Evolutionary conservation across 805 yeast genomes (phyloP).

Genomic region (Pichia sporocuriosa): DNA sequence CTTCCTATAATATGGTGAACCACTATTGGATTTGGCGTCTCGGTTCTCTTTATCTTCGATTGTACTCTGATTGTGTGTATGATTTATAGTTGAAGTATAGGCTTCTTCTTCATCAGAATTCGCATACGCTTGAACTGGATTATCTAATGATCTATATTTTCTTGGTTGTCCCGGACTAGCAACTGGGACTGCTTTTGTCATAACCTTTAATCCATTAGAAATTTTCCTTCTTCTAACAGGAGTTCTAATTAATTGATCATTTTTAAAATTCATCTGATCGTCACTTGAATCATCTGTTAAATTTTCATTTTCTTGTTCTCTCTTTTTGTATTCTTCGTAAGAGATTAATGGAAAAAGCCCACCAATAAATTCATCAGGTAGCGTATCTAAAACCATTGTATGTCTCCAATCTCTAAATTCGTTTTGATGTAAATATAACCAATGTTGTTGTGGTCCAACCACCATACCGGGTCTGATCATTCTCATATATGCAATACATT

Average conservation of each 20-base stretch:
- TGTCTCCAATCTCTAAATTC: constrained; percentile 95
- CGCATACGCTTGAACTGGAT: constrained; percentile 26
- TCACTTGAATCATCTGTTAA: constrained; percentile 20
- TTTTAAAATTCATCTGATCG: constrained; percentile 19
- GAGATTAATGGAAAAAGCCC: constrained; percentile 58
- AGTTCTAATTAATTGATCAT: constrained; percentile 46
- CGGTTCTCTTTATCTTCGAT: constrained; percentile 15
- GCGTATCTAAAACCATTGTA: constrained; percentile 73
- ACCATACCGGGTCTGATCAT: constrained; percentile 98
- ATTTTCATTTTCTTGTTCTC: constrained; percentile 29
- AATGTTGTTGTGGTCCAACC: constrained; percentile 99
- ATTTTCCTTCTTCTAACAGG: constrained; percentile 68
- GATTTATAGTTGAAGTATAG: constrained; percentile 15
- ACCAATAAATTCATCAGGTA: constrained; percentile 60
- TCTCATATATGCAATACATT: constrained; percentile 94
- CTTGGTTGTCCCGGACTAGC: constrained; percentile 98
- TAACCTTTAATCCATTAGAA: constrained; percentile 54
- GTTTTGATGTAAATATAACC: constrained; percentile 93
- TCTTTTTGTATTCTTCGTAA: constrained; percentile 53
- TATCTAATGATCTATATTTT: constrained; percentile 42
- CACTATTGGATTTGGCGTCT: constrained; percentile 20
- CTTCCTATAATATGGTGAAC: constrained; percentile 35
- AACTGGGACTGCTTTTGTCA: constrained; percentile 73
- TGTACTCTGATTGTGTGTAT: constrained; percentile 12
- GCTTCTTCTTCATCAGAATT: constrained; percentile 33